Base-by-base conservation (phyloP, 2,329 filamentous ascomycete genomes). In the Scorias spongiosa region DNA sequence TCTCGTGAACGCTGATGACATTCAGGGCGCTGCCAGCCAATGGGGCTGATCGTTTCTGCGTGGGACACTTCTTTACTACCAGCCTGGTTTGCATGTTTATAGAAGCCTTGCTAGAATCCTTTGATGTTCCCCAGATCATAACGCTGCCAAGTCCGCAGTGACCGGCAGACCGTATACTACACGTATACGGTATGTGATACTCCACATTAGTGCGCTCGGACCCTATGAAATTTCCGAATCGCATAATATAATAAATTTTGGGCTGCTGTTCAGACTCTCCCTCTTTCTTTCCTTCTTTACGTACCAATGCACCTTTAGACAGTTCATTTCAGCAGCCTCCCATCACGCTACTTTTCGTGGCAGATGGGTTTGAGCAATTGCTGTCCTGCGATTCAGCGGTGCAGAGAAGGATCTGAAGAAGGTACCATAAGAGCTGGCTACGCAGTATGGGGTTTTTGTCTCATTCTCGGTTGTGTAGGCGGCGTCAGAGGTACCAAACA, bases 1-100 rank as follows among this genome's bases (percentile, higher is more conserved):
- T 46, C 55, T 81, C 45, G 52, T 82, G 42, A 81, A 80, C 57
- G 76, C 73, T 0, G 78, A 81, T 66, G 77, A 81, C 61, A 50
- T 81, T 42, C 64, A 69, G 47, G 76, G 60, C 15, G 69, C 64
- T 12, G 66, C 69, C 14, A 64, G 59, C 39, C 64, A 64, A 46
- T 66, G 63, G 64, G 50, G 63, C 20, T 26, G 20, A 26, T 26
- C 20, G 7, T 3, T 3, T 7, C 20, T 4, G 20, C 20, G 7
- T 26, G 4, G 4, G 7, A 26, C 20, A 26, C 20, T 7, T 7
- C 3, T 26, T 4, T 4, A 4, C 20, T 4, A 26, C 20, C 20
- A 26, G 20, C 3, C 20, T 26, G 20, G 20, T 26, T 7, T 7
- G 20, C 20, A 26, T 26, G 20, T 26, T 26, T 26, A 3, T 26